Evolutionary conservation across 108 stramenopile species (phyloP).

Genomic region (Schizochytrium sp.): DNA sequence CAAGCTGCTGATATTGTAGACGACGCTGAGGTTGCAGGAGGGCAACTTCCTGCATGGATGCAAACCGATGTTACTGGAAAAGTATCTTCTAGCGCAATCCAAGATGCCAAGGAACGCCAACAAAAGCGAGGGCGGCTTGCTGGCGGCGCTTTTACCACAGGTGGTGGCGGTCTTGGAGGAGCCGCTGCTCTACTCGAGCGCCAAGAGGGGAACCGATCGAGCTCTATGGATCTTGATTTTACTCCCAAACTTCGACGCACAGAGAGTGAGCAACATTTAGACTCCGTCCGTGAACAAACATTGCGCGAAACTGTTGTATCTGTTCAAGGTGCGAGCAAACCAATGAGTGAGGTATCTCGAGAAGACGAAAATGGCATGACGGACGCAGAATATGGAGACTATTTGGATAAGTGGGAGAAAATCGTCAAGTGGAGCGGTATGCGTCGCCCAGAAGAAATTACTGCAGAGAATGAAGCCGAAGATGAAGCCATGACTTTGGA

Average conservation of each 20-base stretch:
- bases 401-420: slow-evolving; percentile 10
- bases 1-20: too few relatives aligned
- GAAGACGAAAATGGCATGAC: not conserved
- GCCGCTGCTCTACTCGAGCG: slow-evolving; percentile 22
- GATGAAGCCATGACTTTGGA: not conserved
- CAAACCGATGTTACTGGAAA: slow-evolving; percentile 11
- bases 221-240: not conserved
- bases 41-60: slow-evolving; percentile 54
- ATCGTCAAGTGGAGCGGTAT: not conserved
- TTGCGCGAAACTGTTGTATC: not conserved
- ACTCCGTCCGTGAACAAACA: not conserved
- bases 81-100: slow-evolving; percentile 12
- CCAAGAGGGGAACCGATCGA: not conserved
- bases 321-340: not conserved
- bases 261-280: slow-evolving; percentile 30
- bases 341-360: not conserved
- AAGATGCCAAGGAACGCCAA: slow-evolving; percentile 34
- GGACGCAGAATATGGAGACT: not conserved
- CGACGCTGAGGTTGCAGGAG: not conserved
- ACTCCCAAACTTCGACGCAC: slow-evolving; percentile 3
- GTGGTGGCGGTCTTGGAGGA: not conserved
- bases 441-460: not conserved
- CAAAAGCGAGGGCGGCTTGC: not conserved
- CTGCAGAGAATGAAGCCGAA: not conserved
- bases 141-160: not conserved